These are phyloP conservation scores for Larix kaempferi DNA, from an alignment of 75 land plant species.

Conservation along the genomic window DNA sequence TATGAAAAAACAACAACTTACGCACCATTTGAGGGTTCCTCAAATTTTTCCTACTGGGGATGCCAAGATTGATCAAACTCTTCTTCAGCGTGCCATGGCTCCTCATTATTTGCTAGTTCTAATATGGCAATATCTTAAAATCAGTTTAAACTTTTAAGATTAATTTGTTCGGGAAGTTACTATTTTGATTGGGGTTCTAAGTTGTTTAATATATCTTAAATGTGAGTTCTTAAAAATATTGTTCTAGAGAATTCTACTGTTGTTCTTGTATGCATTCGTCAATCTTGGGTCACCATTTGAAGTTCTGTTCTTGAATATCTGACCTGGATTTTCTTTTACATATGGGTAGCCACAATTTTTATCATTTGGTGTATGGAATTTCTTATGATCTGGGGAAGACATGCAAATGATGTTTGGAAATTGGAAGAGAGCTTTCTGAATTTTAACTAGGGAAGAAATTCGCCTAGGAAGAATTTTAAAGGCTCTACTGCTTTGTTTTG, in stretches of 20 bases:
- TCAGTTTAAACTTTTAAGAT: no score
- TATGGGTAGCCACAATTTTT: neutral
- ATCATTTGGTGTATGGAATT: neutral
- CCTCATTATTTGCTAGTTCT: neutral
- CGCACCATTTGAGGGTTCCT: neutral
- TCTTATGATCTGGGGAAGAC: no score
- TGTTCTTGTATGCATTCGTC: neutral
- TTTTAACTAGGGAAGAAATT: neutral
- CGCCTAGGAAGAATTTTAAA: neutral
- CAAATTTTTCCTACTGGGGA: neutral
- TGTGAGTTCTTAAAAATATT: neutral
- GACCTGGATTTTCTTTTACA: neutral
- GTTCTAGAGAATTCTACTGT: no score
- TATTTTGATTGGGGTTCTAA: neutral
- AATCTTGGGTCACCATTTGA: neutral
- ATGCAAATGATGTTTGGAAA: no score
- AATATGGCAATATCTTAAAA: neutral
- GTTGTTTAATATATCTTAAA: neutral
- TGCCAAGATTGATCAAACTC: neutral
- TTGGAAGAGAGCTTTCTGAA: no score
- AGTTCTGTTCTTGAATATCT: neutral
- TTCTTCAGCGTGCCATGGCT: neutral
- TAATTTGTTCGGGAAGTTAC: neutral
- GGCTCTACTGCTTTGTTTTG: neutral
- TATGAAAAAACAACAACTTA: no score